phyloP scores from a whole-genome alignment of 2,329 filamentous ascomycete genomes.

The Epichloe typhina region DNA sequence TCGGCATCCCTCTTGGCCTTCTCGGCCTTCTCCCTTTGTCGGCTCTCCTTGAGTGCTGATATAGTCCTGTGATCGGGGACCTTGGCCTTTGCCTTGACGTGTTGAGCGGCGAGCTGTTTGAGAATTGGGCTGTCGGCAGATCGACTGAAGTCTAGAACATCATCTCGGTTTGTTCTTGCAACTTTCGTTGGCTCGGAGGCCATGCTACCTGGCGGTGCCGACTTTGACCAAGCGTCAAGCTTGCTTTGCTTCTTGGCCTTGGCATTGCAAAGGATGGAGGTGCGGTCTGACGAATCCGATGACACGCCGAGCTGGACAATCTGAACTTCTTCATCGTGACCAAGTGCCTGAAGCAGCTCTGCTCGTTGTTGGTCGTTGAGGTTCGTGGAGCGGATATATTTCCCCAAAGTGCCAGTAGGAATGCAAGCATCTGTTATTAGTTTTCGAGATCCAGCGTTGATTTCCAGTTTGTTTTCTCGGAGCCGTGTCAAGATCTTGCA shows the following conservation, averaged over 20 bases:
- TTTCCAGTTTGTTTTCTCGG: slow-evolving; percentile 61
- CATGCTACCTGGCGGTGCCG: slow-evolving; percentile 20
- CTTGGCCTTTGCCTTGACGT: slow-evolving; percentile 17
- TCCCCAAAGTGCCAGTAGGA: slow-evolving; percentile 36
- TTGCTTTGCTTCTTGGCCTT: slow-evolving; percentile 42
- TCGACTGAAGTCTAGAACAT: slow-evolving; percentile 32
- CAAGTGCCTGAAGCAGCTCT: slow-evolving; percentile 55
- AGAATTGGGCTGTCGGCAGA: slow-evolving; percentile 35
- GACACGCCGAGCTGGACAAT: slow-evolving; percentile 28
- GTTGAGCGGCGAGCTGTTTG: slow-evolving; percentile 30
- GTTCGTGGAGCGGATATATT: slow-evolving; percentile 59
- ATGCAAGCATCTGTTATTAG: slow-evolving; percentile 57
- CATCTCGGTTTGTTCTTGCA: slow-evolving; percentile 30
- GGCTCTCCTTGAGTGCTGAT: slow-evolving; percentile 50
- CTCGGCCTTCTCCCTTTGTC: slow-evolving; percentile 62
- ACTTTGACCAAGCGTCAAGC: slow-evolving; percentile 50
- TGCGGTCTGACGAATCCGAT: slow-evolving; percentile 11
- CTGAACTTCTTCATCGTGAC: slow-evolving; percentile 42
- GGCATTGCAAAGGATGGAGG: slow-evolving; percentile 15
- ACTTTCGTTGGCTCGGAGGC: slow-evolving; percentile 12
- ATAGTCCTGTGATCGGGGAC: slow-evolving; percentile 24
- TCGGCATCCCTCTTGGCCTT: slow-evolving; percentile 60
- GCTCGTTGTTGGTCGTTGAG: slow-evolving; percentile 72
- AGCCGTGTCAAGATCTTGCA: slow-evolving; percentile 73
- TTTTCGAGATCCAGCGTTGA: slow-evolving; percentile 45